Base-by-base conservation (phyloP, 2,329 filamentous ascomycete genomes). In the Fusarium nisikadoi region DNA sequence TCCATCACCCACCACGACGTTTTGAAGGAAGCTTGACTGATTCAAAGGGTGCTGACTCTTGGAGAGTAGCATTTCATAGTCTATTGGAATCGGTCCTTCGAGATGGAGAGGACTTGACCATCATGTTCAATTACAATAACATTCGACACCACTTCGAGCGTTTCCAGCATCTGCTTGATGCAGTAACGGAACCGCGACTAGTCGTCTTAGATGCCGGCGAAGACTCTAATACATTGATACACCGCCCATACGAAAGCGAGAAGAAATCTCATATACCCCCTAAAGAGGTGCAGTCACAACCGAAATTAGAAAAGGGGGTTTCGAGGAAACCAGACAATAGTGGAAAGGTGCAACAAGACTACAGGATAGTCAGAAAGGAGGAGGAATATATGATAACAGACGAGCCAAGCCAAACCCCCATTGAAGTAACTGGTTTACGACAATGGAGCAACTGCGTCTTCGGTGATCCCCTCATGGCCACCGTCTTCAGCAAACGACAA, bases 391-490 rank as follows among this genome's bases (percentile, higher is more conserved):
- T 36, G 9, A 59, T 61, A 25, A 29, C 47, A 19, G 63, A 68
- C 3, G 42, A 50, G 13, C 41, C 56, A 36, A 41, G n/a, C 31
- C 64, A 62, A 14, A 58, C 17, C 4, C 62, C 68, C 1, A 78
- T 85, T 19, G 75, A 75, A 27, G 76, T 90, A 19, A 86, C 83
- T 0, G 88, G 88, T 0, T 76, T 91, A n/a, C 82, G 83, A 36
- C 87, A 89, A 79, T 91, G 89, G 89, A 86, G 86, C 65, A 86
- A 85, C 64, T 86, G 86, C 46, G 72, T 90, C 16, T 91, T 91
- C 70, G 89, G 89, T 16, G 89, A 91, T 67, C 88, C 89, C 1
- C 76, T 91, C 5, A 81, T 91, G 54, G 83, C 86, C 5, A 82
- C 81, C 6, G 82, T 83, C 11, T 88, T 90, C 71, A 83, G 81